Evolutionary conservation across 345 rosid genomes (phyloP), one percentile per base, ranked within the genome.

Genomic region (Lepidium aucheri): DNA sequence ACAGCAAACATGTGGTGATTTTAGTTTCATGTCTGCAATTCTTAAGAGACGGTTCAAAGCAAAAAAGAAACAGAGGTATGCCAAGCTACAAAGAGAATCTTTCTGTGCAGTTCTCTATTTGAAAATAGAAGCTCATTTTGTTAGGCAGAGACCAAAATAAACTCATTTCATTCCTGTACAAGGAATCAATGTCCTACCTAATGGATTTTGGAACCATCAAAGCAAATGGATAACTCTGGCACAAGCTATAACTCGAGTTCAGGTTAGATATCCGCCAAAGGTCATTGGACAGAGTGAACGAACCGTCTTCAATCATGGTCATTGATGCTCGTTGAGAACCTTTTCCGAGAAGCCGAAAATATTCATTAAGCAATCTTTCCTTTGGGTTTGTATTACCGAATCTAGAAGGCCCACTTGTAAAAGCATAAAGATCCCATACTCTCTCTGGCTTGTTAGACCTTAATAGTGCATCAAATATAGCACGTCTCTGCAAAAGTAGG

Each of bases 181-280:
- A 75, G 54, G 51, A 78, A 63, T 45, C 56, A 74, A 36, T 40
- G 39, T 32, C 80, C 62, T 75, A 88, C 97, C 91, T 85, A 67
- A 90, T 83, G 63, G 70, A 77, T 81, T 82, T 84, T 77, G 99
- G 97, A 84, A 85, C 71, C 81, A 94, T 74, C 81, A 94, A 75
- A 18, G 97, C 93, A 82, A 84, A 90, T 3, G 99, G 99, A 77
- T 94, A 94, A 54, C 77, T 94, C 70, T 80, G 89, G 76, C 88
- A 85, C 84, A 90, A 68, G 33, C 78, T 33, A 68, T 94, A 94
- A 74, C 73, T 79, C 56, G 78, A 70, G 80, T 94, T 94, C 58
- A 81, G 60, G 65, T 78, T 69, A 78, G 87, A 85, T 69, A 94
- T 89, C 81, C 97, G 90, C 99, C 96, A 94, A 60, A 78, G 71